Evolutionary conservation across 2,329 filamentous ascomycete species (phyloP).

Genomic region (Botrytis cinerea): DNA sequence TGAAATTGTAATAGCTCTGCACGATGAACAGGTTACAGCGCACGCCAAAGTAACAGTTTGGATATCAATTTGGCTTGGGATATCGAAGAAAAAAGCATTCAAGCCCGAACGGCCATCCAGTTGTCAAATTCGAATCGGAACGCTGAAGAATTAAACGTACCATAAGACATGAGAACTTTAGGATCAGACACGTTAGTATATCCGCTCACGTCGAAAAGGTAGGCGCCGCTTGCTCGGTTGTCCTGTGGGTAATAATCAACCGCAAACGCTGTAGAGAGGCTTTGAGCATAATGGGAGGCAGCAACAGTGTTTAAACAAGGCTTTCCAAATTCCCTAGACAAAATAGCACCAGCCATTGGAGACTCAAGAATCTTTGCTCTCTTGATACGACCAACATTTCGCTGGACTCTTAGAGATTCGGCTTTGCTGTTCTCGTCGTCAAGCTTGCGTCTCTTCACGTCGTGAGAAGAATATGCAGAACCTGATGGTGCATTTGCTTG

Average conservation of each 20-base stretch:
- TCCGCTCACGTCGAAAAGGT: slow-evolving; percentile 1
- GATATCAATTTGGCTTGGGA: background rate
- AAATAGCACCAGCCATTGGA: slow-evolving; percentile 32
- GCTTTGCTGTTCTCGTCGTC: slow-evolving; percentile 43
- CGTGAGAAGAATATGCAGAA: slow-evolving; percentile 57
- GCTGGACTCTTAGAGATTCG: slow-evolving; percentile 21
- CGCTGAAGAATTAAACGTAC: background rate
- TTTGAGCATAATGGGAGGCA: slow-evolving; percentile 16
- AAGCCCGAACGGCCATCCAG: background rate
- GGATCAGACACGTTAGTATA: background rate
- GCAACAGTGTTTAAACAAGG: slow-evolving; percentile 19
- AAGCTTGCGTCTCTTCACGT: slow-evolving; percentile 57
- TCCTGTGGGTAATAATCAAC: background rate
- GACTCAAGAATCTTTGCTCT: slow-evolving; percentile 29
- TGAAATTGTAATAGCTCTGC: background rate
- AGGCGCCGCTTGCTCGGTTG: background rate
- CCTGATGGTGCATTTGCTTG: slow-evolving; percentile 52
- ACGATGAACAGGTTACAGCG: background rate
- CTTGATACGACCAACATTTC: slow-evolving; percentile 31
- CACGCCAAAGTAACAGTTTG: background rate
- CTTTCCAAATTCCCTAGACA: slow-evolving; percentile 31
- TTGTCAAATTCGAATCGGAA: background rate
- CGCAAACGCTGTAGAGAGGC: background rate
- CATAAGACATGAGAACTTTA: background rate
- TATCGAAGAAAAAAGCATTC: background rate